Conservation (phyloP, 371 early-diverging fungal genomes). For the Rhizopus stolonifer region DNA sequence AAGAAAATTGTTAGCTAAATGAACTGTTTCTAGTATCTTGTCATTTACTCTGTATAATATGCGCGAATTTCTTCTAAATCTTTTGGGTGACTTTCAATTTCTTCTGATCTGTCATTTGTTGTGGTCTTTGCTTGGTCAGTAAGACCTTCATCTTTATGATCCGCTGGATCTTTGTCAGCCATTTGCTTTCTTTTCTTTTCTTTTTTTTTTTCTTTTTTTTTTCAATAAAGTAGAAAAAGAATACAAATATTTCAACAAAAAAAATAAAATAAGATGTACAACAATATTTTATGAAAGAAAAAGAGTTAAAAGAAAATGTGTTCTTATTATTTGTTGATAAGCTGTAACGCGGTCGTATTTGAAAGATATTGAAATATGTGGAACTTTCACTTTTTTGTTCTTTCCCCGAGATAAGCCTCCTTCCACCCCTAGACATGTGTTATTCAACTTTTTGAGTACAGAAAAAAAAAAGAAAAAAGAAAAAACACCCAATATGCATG, state of each 20-base stretch:
- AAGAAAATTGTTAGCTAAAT: background rate
- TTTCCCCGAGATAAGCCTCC: no score
- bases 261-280: background rate
- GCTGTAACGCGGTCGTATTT: background rate
- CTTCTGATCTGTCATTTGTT: background rate
- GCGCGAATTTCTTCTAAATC: slow-evolving; percentile 45
- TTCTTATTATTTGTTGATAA: background rate
- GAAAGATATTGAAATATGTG: slow-evolving; percentile 4
- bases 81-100: slow-evolving; percentile 1
- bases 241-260: background rate
- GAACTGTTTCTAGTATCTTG: background rate
- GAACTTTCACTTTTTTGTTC: background rate
- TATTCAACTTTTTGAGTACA: no score
- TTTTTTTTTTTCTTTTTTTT: no score
- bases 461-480: no score
- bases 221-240: background rate
- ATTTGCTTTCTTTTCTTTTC: no score
- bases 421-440: no score
- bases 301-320: background rate
- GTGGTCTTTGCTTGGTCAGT: background rate
- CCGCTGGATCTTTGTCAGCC: background rate
- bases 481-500: no score
- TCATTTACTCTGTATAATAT: slow-evolving; percentile 42
- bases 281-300: background rate
- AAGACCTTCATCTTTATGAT: background rate